These are phyloP conservation scores for Hyphopichia khmerensis DNA, from an alignment of 1,139 yeast genomes.

Conservation along the genomic window DNA sequence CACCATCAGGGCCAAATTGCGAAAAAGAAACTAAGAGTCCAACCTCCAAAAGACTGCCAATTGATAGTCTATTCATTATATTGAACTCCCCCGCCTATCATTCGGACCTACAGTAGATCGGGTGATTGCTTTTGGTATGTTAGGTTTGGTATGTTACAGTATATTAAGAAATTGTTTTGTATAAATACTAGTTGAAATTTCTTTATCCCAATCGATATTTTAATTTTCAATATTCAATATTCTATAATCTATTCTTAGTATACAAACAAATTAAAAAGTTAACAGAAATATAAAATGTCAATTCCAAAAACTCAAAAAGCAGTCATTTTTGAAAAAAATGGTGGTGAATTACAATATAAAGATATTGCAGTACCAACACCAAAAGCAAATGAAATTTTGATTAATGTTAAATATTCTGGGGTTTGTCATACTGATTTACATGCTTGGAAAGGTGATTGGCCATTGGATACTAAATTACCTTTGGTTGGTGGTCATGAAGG, in stretches of 20 bases:
- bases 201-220: not conserved
- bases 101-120: no score
- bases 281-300: slow-evolving; percentile 6
- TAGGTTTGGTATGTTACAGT: no score
- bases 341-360: slow-evolving; percentile 62
- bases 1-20: not conserved
- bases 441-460: slow-evolving; percentile 78
- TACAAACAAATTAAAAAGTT: not conserved
- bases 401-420: slow-evolving; percentile 65
- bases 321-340: slow-evolving; percentile 65
- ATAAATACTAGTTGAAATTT: not conserved
- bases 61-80: no score
- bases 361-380: slow-evolving; percentile 67
- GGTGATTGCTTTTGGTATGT: no score
- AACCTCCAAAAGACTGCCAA: not conserved
- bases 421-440: slow-evolving; percentile 71
- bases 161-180: no score
- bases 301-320: slow-evolving; percentile 72
- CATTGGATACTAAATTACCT: slow-evolving; percentile 61
- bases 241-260: no score
- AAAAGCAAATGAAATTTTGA: slow-evolving; percentile 55
- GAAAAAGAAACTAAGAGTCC: not conserved
- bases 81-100: no score
- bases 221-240: no score
- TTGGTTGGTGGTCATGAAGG: slow-evolving; percentile 86